These are phyloP conservation scores for Saraca asoca DNA, from an alignment of 331 rosid genomes.

Conservation along the genomic window DNA sequence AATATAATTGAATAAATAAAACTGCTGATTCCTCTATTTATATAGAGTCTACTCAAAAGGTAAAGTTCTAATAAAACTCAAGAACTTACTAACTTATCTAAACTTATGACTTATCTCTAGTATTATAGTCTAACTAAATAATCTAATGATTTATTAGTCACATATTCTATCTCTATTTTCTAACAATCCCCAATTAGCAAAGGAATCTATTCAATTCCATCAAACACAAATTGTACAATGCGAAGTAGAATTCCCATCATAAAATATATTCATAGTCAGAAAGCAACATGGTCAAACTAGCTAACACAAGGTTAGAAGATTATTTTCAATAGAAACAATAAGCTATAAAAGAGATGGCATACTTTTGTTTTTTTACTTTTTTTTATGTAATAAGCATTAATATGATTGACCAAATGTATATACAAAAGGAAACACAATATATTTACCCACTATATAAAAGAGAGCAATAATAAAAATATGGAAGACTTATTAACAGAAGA, in stretches of 20 bases:
- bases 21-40: too few species aligned
- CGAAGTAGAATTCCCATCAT: slow-evolving; percentile 9
- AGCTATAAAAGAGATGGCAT: too few species aligned
- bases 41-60: too few species aligned
- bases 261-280: slow-evolving; percentile 9
- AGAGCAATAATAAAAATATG: slow-evolving; percentile 7
- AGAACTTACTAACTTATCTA: too few species aligned
- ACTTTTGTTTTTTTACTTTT: too few species aligned
- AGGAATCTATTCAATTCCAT: slow-evolving; percentile 5
- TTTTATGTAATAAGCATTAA: background rate
- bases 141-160: too few species aligned
- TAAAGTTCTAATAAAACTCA: too few species aligned
- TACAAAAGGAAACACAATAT: background rate
- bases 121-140: too few species aligned
- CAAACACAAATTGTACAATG: slow-evolving; percentile 1
- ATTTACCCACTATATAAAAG: slow-evolving; percentile 14
- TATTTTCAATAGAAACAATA: too few species aligned
- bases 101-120: too few species aligned
- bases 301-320: background rate
- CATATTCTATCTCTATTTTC: too few species aligned
- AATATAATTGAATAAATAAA: too few species aligned
- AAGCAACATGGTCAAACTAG: slow-evolving; percentile 2
- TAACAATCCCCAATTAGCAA: slow-evolving; percentile 24
- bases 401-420: background rate
- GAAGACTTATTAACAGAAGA: slow-evolving; percentile 11